phyloP scores from a whole-genome alignment of 208 protist genomes.

The Trypanosoma vivax region DNA sequence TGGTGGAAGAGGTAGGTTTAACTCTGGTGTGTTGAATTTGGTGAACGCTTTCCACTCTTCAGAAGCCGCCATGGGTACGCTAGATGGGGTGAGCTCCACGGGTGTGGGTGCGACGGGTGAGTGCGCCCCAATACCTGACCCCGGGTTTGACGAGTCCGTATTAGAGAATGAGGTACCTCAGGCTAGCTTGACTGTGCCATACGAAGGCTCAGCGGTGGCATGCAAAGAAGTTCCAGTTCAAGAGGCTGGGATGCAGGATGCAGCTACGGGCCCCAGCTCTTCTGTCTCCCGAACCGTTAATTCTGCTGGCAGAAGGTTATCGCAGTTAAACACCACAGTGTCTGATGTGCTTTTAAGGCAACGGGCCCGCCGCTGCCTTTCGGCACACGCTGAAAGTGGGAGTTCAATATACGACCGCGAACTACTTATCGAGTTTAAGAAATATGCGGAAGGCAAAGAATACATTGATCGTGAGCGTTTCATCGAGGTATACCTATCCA shows the following conservation, averaged over 20 bases:
- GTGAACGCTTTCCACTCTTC: too few species aligned
- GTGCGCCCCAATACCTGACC: too few species aligned
- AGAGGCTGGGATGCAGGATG: too few species aligned
- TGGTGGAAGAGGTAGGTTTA: constrained; percentile 32
- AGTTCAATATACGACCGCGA: constrained; percentile 42
- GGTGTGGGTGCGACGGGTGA: too few species aligned
- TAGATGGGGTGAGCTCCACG: too few species aligned
- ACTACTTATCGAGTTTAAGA: constrained; percentile 48
- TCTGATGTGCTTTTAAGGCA: constrained; percentile 16
- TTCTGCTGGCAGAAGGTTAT: background rate
- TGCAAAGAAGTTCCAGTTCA: too few species aligned
- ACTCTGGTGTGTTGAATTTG: too few species aligned
- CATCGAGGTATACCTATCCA: constrained; percentile 54
- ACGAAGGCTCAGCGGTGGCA: too few species aligned
- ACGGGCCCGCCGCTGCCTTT: constrained; percentile 11
- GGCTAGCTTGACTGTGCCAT: too few species aligned
- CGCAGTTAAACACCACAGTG: constrained; percentile 5
- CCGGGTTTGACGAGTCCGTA: too few species aligned
- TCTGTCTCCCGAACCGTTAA: background rate
- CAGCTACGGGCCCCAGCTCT: background rate
- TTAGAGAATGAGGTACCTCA: too few species aligned
- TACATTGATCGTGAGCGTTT: constrained; percentile 72
- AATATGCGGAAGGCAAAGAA: constrained; percentile 50
- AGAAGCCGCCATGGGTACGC: too few species aligned
- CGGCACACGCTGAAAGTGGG: constrained; percentile 6